phyloP scores from a whole-genome alignment of 208 protist species.

The Phytomonas serpens region DNA sequence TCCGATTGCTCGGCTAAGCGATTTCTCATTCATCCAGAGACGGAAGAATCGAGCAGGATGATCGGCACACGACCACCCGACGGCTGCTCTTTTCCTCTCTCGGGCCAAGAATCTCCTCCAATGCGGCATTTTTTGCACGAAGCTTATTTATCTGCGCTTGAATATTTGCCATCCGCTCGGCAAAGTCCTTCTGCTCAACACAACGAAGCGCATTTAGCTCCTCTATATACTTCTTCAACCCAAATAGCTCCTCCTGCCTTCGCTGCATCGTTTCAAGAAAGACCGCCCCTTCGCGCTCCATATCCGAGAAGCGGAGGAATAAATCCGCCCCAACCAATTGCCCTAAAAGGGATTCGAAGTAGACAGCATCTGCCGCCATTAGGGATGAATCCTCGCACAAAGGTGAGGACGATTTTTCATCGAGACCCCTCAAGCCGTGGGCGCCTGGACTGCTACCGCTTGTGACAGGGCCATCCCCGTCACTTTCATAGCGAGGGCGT shows the following conservation, averaged over 20 bases:
- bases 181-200: constrained; percentile 8
- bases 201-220: constrained; percentile 11
- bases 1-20: neutral
- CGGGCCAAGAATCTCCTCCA: constrained; percentile 24
- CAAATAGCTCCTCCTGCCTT: constrained; percentile 9
- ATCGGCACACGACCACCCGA: neutral
- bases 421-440: neutral
- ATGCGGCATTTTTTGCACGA: constrained; percentile 23
- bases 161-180: neutral
- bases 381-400: neutral
- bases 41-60: neutral
- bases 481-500: neutral
- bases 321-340: neutral
- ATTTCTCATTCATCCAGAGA: neutral
- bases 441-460: no score
- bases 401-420: neutral
- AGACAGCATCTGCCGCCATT: neutral
- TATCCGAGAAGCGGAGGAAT: neutral
- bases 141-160: constrained; percentile 14
- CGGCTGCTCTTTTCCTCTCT: neutral
- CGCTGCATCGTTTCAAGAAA: constrained; percentile 3
- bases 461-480: no score
- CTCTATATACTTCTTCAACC: neutral
- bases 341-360: neutral
- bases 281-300: neutral